Conservation (phyloP, 352 stramenopile genomes). For the Globisporangium takayamanum region DNA sequence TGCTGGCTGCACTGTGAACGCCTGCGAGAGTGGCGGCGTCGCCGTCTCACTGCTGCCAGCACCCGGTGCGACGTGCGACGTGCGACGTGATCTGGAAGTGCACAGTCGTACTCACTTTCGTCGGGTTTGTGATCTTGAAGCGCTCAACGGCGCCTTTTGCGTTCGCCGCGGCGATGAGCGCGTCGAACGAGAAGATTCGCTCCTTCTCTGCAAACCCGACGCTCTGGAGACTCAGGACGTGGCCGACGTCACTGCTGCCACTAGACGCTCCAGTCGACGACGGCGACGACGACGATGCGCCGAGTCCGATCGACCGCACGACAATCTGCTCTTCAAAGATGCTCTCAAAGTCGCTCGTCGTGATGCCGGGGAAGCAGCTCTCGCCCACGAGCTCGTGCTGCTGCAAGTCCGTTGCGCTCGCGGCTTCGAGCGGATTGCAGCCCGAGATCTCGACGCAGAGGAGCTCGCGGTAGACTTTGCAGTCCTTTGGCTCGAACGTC, state of each 20-base stretch:
- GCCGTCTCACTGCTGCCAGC: neutral
- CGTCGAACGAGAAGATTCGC: slow-evolving; percentile 84
- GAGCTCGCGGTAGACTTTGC: slow-evolving; percentile 60
- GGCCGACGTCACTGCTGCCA: neutral
- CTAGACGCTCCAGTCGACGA: neutral
- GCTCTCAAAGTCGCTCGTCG: slow-evolving; percentile 74
- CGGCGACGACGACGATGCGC: slow-evolving; percentile 6
- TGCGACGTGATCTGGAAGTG: slow-evolving; percentile 63
- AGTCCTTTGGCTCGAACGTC: slow-evolving; percentile 75
- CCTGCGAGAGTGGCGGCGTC: slow-evolving; percentile 8
- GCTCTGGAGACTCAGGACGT: slow-evolving; percentile 31
- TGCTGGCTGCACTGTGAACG: slow-evolving; percentile 88
- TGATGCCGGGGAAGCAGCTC: slow-evolving; percentile 92
- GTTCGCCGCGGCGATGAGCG: slow-evolving; percentile 57
- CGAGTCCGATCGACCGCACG: slow-evolving; percentile 62
- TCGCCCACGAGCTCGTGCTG: slow-evolving; percentile 89
- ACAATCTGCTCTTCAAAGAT: slow-evolving; percentile 96
- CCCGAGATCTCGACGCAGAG: slow-evolving; percentile 76
- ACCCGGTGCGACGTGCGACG: neutral
- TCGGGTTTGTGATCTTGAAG: slow-evolving; percentile 95
- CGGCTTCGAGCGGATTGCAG: slow-evolving; percentile 38
- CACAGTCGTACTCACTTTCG: slow-evolving; percentile 89
- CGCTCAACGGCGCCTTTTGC: slow-evolving; percentile 83
- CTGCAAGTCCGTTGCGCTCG: slow-evolving; percentile 21
- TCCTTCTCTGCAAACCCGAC: slow-evolving; percentile 85